Evolutionary conservation across 208 protist species (phyloP).

Genomic region (Acanthamoeba rhysodes): DNA sequence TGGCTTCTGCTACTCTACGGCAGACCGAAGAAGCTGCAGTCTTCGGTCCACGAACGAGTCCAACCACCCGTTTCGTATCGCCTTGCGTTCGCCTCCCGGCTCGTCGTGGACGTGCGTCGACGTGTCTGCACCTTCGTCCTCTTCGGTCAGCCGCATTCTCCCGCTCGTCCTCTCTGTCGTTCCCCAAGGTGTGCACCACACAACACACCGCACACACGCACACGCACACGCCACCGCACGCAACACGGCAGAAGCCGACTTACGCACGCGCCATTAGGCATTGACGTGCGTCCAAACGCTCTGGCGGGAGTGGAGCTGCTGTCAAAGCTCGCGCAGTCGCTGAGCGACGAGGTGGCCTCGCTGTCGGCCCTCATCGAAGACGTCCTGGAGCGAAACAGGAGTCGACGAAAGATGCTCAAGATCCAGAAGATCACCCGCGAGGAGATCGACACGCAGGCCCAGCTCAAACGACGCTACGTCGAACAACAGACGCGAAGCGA

Average conservation of each 20-base stretch:
- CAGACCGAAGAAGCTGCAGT: background rate
- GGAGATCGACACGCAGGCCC: conserved; percentile 34
- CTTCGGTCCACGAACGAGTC: background rate
- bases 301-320: background rate
- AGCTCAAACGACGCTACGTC: background rate
- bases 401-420: conserved; percentile 18
- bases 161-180: background rate
- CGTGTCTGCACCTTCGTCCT: background rate
- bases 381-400: background rate
- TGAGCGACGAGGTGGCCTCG: background rate
- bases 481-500: background rate
- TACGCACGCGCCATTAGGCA: background rate
- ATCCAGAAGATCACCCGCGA: conserved; percentile 52
- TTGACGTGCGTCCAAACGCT: background rate
- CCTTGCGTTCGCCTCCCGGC: background rate
- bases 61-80: background rate
- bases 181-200: background rate
- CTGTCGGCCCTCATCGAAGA: background rate
- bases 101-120: background rate
- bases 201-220: background rate
- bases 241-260: background rate
- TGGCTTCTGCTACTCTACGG: no score
- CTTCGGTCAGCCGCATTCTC: background rate
- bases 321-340: background rate
- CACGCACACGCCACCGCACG: background rate